Conservation (phyloP, 2,329 filamentous ascomycete genomes). For the Chalaropsis ovoidea region DNA sequence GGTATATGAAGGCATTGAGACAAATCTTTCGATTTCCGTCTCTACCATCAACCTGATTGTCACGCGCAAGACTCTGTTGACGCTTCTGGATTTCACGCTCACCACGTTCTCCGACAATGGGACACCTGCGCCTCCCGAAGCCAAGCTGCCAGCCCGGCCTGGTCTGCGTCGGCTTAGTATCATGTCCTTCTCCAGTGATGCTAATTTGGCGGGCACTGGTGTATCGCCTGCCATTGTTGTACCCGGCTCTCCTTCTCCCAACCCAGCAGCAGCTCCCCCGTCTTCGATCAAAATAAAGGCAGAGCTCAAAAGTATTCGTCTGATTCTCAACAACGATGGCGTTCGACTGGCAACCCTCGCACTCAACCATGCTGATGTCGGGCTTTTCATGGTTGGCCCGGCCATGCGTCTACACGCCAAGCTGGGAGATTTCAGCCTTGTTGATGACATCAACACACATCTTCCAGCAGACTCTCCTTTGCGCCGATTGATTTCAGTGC, state of each 20-base stretch:
- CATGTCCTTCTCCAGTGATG: slow-evolving; percentile 22
- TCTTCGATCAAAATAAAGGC: slow-evolving; percentile 90
- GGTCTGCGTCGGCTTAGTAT: slow-evolving; percentile 22
- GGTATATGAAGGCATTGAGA: slow-evolving; percentile 86
- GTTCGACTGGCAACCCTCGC: slow-evolving; percentile 87
- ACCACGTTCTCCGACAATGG: slow-evolving; percentile 67
- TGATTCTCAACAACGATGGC: slow-evolving; percentile 96
- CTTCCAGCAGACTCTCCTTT: slow-evolving; percentile 71
- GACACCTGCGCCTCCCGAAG: slow-evolving; percentile 31
- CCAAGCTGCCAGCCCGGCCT: slow-evolving; percentile 23
- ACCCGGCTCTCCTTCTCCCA: slow-evolving; percentile 27
- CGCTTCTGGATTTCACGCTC: slow-evolving; percentile 85
- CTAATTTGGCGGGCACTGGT: neutral
- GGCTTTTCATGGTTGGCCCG: slow-evolving; percentile 74
- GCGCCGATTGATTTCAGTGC: slow-evolving; percentile 81
- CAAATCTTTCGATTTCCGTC: slow-evolving; percentile 79
- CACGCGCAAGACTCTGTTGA: slow-evolving; percentile 83
- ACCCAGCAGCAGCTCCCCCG: neutral
- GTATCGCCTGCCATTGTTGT: slow-evolving; percentile 15
- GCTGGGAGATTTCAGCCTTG: slow-evolving; percentile 74
- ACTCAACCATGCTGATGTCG: slow-evolving; percentile 83
- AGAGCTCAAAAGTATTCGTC: slow-evolving; percentile 80
- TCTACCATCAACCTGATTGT: slow-evolving; percentile 96
- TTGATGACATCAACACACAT: slow-evolving; percentile 90
- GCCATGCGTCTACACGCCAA: slow-evolving; percentile 80